These are phyloP conservation scores for Kluyveromyces lactis DNA, from an alignment of 805 yeast genomes.

Conservation along the genomic window DNA sequence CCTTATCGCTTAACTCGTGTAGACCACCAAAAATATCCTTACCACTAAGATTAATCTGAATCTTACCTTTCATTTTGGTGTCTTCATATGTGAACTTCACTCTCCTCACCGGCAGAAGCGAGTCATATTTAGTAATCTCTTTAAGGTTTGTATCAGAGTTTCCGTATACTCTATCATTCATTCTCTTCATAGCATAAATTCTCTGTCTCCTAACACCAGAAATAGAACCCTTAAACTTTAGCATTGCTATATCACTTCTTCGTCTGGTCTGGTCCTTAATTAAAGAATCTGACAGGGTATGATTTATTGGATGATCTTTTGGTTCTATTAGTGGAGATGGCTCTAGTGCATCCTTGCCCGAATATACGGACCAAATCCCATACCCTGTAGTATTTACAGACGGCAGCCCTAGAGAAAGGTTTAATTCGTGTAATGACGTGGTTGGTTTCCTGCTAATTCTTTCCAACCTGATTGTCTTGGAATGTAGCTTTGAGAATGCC, in stretches of 20 bases:
- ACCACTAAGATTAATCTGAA: slow-evolving; percentile 43
- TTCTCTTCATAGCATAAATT: slow-evolving; percentile 33
- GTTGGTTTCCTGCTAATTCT: background rate
- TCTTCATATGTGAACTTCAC: slow-evolving; percentile 39
- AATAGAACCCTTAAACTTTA: slow-evolving; percentile 54
- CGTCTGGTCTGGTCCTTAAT: slow-evolving; percentile 24
- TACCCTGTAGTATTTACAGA: slow-evolving; percentile 54
- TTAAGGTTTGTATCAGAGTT: slow-evolving; percentile 14
- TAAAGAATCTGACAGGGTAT: background rate
- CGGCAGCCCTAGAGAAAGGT: background rate
- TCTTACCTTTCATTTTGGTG: slow-evolving; percentile 19
- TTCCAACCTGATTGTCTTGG: background rate
- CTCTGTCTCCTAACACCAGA: slow-evolving; percentile 30
- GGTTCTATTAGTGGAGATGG: slow-evolving; percentile 48
- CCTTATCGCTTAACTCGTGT: slow-evolving; percentile 52
- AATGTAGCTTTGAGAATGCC: slow-evolving; percentile 1
- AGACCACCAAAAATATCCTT: slow-evolving; percentile 71
- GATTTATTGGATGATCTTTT: slow-evolving; percentile 28
- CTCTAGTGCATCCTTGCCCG: slow-evolving; percentile 45
- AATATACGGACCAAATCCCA: slow-evolving; percentile 71
- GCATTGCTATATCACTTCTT: slow-evolving; percentile 37
- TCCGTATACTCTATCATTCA: slow-evolving; percentile 17
- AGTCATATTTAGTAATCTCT: slow-evolving; percentile 31
- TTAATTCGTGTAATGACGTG: background rate
- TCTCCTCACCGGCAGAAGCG: slow-evolving; percentile 51